Conservation (phyloP, 2,329 filamentous ascomycete genomes). For the Neobulgaria alba region DNA sequence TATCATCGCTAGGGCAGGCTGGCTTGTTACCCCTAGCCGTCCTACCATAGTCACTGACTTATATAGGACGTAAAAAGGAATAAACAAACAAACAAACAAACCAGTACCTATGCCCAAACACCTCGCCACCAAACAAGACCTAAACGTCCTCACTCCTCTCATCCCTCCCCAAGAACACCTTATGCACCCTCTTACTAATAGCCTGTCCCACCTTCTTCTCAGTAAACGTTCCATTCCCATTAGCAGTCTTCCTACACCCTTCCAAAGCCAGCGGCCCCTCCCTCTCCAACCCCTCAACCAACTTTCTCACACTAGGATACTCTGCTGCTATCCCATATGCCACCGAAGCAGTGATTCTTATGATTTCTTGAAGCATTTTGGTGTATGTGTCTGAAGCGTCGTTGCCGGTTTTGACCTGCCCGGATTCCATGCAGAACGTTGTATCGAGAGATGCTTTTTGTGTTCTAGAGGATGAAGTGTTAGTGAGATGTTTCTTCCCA, state of each 20-base stretch:
- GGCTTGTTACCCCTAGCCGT: neutral
- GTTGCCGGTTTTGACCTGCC: conserved; percentile 65
- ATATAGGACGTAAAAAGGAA: neutral
- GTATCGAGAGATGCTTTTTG: conserved; percentile 43
- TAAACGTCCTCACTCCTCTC: conserved; percentile 24
- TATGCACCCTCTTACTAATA: conserved; percentile 49
- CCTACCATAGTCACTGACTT: neutral
- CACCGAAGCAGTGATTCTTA: conserved; percentile 61
- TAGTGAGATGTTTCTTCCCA: too few relatives aligned
- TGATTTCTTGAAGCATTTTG: conserved; percentile 69
- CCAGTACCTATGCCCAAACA: neutral
- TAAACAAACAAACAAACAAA: neutral
- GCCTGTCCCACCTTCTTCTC: conserved; percentile 48
- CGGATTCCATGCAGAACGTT: conserved; percentile 70
- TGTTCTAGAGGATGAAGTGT: conserved; percentile 4
- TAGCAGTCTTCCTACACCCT: conserved; percentile 47
- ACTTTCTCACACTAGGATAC: conserved; percentile 47
- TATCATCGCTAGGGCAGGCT: neutral
- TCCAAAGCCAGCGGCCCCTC: conserved; percentile 54
- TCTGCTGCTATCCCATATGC: conserved; percentile 59
- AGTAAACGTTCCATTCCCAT: conserved; percentile 45
- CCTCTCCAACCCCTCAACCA: conserved; percentile 50
- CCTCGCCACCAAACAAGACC: neutral
- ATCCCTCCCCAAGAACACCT: conserved; percentile 50
- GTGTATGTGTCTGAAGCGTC: conserved; percentile 58